Evolutionary conservation across 306 rosid genomes (phyloP).

Genomic region (Castanea sativa): DNA sequence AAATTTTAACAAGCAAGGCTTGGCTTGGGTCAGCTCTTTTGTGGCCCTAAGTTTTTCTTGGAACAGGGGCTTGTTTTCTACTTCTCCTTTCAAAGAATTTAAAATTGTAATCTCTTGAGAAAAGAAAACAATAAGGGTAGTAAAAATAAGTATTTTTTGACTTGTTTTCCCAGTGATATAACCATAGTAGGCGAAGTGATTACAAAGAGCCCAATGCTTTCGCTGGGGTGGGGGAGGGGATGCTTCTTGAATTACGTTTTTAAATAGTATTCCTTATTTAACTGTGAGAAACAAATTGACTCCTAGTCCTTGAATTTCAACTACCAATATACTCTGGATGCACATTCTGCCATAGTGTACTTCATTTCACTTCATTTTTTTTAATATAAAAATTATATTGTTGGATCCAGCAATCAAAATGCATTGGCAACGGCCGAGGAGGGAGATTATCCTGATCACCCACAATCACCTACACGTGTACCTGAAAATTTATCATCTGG

Average conservation of each 20-base stretch:
- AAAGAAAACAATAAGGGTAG: background rate
- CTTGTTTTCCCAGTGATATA: background rate
- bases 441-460: slow-evolving; percentile 64
- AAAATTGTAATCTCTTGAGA: background rate
- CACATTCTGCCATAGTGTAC: background rate
- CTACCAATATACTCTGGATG: background rate
- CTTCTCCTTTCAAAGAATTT: background rate
- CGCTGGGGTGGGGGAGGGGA: no score
- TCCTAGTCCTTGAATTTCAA: slow-evolving; percentile 11
- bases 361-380: slow-evolving; percentile 10
- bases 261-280: background rate
- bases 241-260: background rate
- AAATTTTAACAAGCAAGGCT: no score
- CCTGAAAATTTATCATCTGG: slow-evolving; percentile 57
- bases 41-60: background rate
- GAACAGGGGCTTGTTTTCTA: slow-evolving; percentile 4
- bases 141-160: background rate
- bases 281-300: slow-evolving; percentile 9
- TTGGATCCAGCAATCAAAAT: slow-evolving; percentile 53
- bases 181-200: background rate
- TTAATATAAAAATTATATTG: background rate
- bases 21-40: background rate
- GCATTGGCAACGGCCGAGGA: slow-evolving; percentile 46
- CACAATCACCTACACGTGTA: slow-evolving; percentile 52
- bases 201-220: background rate